Base-by-base conservation (phyloP, 169 alveolate genomes). In the Plasmodium inui region DNA sequence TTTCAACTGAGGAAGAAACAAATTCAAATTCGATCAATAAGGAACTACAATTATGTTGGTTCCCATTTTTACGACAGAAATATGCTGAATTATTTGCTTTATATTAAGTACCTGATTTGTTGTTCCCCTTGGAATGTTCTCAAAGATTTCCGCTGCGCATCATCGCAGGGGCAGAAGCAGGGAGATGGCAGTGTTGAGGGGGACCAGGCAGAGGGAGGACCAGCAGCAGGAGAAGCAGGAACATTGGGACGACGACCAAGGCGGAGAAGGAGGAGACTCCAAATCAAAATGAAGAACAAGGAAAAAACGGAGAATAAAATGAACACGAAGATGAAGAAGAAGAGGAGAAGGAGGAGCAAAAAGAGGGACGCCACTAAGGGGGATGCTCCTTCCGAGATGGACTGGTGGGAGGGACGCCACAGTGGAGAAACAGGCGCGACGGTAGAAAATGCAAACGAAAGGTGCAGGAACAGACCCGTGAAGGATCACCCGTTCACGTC, bases 101-200 rank as follows among this genome's bases (percentile, higher is more conserved):
- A 89, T 32, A 89, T 89, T 22, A 89, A 79, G 82, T 89, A 89
- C 39, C 53, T 89, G 3, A 79, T 89, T 78, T 79, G 90, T 0
- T 89, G 50, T 37, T 89, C 94, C 14, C 94, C 94, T 2, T 89
- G 94, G 94, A 80, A 79, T 19, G 26, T 89, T 2, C 82, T 89
- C 26, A 89, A 89, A 61, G 88, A 89, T 89, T 89, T 57, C 72
- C 19, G 26, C 46, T 34, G 37, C 34, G 26, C 83, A 34, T n/a
- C 76, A 8, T 67, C 76, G 30, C 76, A 67, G 74, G 37, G 37
- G n/a, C 1, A 1, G 34, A 53, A 3, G 32, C 32, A 70, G 76
- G 82, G 61, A 55, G 82, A 83, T 4, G 61, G 22, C 26, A 34
- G n/a, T 41, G 9, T n/a, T 7, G 92, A 8, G 14, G 84, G 50